Base-by-base conservation (phyloP, 1,284 basidiomycete species). In the Ceratorhiza oryzae-sativae region DNA sequence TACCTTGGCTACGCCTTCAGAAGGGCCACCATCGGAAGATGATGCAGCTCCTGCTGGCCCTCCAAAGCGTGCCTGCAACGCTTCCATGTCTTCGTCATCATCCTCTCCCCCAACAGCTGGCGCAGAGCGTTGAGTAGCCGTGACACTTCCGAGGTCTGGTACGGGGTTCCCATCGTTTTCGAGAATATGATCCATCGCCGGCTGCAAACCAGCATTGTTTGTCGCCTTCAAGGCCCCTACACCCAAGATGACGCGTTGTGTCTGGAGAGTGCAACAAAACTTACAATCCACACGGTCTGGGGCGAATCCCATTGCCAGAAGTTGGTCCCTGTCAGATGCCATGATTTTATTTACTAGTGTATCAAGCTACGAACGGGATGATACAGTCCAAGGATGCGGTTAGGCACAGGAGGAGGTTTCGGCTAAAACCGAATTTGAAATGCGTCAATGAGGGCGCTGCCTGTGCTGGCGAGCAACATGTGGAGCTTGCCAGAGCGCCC, bases 221-320 rank as follows among this genome's bases (percentile, higher is more conserved):
- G 93, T 95, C 9, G 91, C 91, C 77, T 89, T 89, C 68, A 95
- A 80, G 5, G 94, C 94, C 94, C 93, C 93, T 95, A 20, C 2
- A 76, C 74, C 76, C 36, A 46, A 30, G 32, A 32, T 48, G 39
- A 45, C 41, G 60, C 30, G 32, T 25, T 30, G 36, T 48, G 30
- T 51, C 23, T 53, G 46, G 49, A 13, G 27, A 25, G 45, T 46
- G 20, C 32, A 60, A 8, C 15, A 48, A 39, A 32, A 82, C 90
- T 77, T 77, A 94, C 94, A 95, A 76, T 93, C 91, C 39, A 95
- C 87, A 73, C 94, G 87, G n/a, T 87, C 86, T 9, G 86, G 78
- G 74, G 93, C 91, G 75, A 95, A 95, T 15, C 94, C 94, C 92
- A 95, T 95, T n/a, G 86, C 82, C 4, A 93, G 76, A 18, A 96